These are phyloP conservation scores for Tetrapisispora fleetii DNA, from an alignment of 805 yeast species.

Conservation along the genomic window DNA sequence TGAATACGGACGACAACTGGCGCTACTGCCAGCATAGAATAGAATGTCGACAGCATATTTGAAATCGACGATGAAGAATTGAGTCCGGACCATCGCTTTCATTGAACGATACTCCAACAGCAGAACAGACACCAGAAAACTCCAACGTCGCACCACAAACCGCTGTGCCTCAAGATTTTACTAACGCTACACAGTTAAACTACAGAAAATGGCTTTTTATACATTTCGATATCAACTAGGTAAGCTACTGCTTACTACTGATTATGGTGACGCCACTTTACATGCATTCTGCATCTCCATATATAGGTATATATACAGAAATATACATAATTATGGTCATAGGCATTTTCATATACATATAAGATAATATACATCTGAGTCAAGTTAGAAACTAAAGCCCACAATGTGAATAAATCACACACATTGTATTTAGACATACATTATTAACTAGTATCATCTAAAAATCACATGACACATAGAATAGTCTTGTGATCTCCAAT, in stretches of 20 bases:
- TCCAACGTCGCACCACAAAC: background rate
- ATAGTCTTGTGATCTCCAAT: background rate
- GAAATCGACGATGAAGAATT: background rate
- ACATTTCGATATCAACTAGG: background rate
- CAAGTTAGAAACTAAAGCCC: no score
- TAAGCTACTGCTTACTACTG: background rate
- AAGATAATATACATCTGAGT: no score
- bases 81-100: background rate
- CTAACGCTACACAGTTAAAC: slow-evolving; percentile 1
- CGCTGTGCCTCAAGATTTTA: background rate
- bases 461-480: no score
- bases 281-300: background rate
- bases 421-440: no score
- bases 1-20: background rate
- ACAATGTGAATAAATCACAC: no score
- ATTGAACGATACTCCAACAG: background rate
- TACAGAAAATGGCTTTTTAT: slow-evolving; percentile 1
- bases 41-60: background rate
- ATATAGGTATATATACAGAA: no score
- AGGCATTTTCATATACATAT: background rate
- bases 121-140: background rate
- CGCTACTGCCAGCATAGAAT: background rate
- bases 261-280: background rate
- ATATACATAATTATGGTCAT: background rate
- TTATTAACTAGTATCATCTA: no score